Conservation (phyloP, 2,329 filamentous ascomycete species). For the Fusarium annulatum region DNA sequence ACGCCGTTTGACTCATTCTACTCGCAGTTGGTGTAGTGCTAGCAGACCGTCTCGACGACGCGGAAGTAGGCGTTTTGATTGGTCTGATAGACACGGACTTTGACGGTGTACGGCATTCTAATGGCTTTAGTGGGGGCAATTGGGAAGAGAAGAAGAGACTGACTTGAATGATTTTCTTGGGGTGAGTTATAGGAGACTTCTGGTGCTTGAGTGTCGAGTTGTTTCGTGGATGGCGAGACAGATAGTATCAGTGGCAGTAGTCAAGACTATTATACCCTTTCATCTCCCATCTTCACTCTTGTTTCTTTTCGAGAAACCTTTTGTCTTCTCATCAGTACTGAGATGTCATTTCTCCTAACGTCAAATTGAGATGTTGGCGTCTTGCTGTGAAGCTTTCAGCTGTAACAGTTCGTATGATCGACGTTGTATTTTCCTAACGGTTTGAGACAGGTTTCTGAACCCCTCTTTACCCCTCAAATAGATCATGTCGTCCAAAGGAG, state of each 20-base stretch:
- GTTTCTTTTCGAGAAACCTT: rapidly evolving
- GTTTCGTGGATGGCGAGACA: not conserved
- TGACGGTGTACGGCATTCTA: slow-evolving; percentile 38
- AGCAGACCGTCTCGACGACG: slow-evolving; percentile 31
- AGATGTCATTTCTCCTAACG: too few species aligned
- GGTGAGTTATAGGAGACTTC: rapidly evolving
- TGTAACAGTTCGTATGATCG: not conserved
- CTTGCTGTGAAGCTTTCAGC: not conserved
- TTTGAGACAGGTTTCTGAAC: not conserved
- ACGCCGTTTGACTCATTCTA: slow-evolving; percentile 25
- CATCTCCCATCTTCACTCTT: rapidly evolving
- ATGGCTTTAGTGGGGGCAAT: not conserved
- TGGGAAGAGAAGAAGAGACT: rapidly evolving
- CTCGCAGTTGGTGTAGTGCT: slow-evolving; percentile 35
- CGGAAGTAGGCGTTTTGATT: slow-evolving; percentile 36
- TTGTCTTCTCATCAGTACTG: too few species aligned
- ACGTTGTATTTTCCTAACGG: not conserved
- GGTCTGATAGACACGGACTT: slow-evolving; percentile 38
- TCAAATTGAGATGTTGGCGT: not conserved
- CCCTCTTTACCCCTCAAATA: not conserved
- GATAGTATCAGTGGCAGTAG: rapidly evolving
- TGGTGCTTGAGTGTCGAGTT: not conserved
- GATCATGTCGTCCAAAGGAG: not conserved
- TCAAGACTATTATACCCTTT: not conserved
- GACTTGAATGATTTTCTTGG: not conserved